Percentiles rank a stretch among this genome's conserved stretches.
Evolutionary conservation across 2,329 filamentous ascomycete species (phyloP).

Genomic region (Fusarium beomiforme): DNA sequence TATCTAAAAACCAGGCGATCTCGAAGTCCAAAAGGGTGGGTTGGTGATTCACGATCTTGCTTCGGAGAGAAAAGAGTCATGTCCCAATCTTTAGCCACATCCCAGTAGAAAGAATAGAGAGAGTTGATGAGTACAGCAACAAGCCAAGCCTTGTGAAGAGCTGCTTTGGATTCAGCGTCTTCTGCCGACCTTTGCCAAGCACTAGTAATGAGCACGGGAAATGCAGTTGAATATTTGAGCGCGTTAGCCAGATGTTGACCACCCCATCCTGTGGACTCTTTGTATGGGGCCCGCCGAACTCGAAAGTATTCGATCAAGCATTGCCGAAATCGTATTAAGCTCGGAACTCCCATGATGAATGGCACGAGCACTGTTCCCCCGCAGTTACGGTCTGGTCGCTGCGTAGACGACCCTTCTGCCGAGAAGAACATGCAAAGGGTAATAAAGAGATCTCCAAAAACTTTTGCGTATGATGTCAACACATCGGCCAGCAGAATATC

Average conservation of each 20-base stretch:
- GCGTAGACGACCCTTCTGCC: slow-evolving; percentile 76
- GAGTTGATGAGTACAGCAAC: slow-evolving; percentile 83
- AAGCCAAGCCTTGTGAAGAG: slow-evolving; percentile 71
- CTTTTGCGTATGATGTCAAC: slow-evolving; percentile 92
- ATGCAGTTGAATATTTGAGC: slow-evolving; percentile 91
- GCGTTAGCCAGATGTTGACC: slow-evolving; percentile 94
- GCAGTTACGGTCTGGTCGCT: slow-evolving; percentile 81
- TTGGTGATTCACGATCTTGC: slow-evolving; percentile 66
- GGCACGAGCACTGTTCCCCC: slow-evolving; percentile 84
- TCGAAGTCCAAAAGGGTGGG: slow-evolving; percentile 82
- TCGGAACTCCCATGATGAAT: slow-evolving; percentile 84
- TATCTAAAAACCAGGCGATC: slow-evolving; percentile 77
- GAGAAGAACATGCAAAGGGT: slow-evolving; percentile 91
- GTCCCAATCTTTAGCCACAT: slow-evolving; percentile 96
- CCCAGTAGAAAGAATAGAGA: slow-evolving; percentile 98
- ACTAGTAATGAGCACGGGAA: slow-evolving; percentile 87
- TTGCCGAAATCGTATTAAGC: slow-evolving; percentile 86
- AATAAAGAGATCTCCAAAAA: slow-evolving; percentile 89
- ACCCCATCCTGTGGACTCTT: slow-evolving; percentile 73
- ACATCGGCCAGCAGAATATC: slow-evolving; percentile 95
- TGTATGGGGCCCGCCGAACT: slow-evolving; percentile 67
- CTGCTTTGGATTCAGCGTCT: slow-evolving; percentile 51
- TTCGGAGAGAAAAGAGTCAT: slow-evolving; percentile 78
- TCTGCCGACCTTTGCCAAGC: slow-evolving; percentile 74
- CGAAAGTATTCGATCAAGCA: slow-evolving; percentile 89